phyloP scores from a whole-genome alignment of 164 flowering plant genomes.

The Kingdonia uniflora region DNA sequence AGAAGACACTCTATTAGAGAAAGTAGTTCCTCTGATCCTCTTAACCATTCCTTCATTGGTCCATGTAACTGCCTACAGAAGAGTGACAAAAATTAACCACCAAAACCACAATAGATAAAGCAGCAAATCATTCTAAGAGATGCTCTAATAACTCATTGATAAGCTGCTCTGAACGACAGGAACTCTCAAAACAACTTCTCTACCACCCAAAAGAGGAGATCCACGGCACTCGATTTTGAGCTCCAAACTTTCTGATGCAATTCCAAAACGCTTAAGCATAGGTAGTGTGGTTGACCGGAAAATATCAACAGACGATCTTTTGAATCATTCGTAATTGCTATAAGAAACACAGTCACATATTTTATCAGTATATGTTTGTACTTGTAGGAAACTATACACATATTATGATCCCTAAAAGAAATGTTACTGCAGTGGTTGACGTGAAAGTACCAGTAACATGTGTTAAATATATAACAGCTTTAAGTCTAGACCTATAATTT shows the following conservation, averaged over 20 bases:
- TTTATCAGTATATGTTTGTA: too few species aligned
- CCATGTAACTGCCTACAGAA: slow-evolving; percentile 67
- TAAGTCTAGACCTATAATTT: too few species aligned
- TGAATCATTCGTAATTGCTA: slow-evolving; percentile 81
- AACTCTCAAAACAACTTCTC: slow-evolving; percentile 55
- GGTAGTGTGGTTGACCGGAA: slow-evolving; percentile 62
- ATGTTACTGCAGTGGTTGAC: too few species aligned
- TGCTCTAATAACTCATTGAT: slow-evolving; percentile 15
- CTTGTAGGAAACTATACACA: too few species aligned
- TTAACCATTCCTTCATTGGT: slow-evolving; percentile 86
- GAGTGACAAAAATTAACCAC: slow-evolving; percentile 7
- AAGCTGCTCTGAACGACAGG: slow-evolving; percentile 37
- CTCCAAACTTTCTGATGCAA: slow-evolving; percentile 62
- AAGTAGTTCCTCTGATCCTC: slow-evolving; percentile 75
- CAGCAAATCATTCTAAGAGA: background rate
- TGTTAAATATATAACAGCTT: too few species aligned
- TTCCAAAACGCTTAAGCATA: slow-evolving; percentile 69
- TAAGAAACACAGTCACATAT: background rate
- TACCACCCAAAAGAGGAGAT: slow-evolving; percentile 77
- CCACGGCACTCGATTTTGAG: slow-evolving; percentile 79
- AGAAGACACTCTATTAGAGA: slow-evolving; percentile 59
- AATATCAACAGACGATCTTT: slow-evolving; percentile 85
- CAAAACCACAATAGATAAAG: background rate
- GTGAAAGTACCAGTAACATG: too few species aligned
- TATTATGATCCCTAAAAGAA: too few species aligned